Conservation (phyloP, 2,329 filamentous ascomycete genomes). For the Nigrospora oryzae region DNA sequence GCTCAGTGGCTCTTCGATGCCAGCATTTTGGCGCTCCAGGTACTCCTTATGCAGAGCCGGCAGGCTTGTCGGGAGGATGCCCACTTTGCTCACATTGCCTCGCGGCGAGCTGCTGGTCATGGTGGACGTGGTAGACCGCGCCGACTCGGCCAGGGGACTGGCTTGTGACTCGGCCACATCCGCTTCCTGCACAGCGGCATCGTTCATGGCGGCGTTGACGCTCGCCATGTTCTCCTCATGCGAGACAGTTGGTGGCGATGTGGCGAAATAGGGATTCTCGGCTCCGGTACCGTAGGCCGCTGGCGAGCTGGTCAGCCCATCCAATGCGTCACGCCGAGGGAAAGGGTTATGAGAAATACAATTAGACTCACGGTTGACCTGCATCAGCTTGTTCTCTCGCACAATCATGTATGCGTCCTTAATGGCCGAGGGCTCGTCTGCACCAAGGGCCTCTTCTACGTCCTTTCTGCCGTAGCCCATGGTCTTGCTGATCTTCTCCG, state of each 20-base stretch:
- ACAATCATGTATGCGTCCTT: slow-evolving; percentile 99
- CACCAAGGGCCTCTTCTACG: slow-evolving; percentile 86
- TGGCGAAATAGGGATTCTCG: slow-evolving; percentile 33
- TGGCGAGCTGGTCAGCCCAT: slow-evolving; percentile 13
- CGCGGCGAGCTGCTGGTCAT: slow-evolving; percentile 37
- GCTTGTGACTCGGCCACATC: slow-evolving; percentile 23
- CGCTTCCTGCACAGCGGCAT: slow-evolving; percentile 5
- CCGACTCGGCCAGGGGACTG: slow-evolving; percentile 46
- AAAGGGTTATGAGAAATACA: neutral
- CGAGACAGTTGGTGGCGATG: slow-evolving; percentile 36
- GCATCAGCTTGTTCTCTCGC: slow-evolving; percentile 95
- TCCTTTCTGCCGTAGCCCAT: slow-evolving; percentile 97
- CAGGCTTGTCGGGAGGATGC: slow-evolving; percentile 83
- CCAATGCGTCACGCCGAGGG: neutral
- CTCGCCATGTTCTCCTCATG: slow-evolving; percentile 43
- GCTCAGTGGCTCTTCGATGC: slow-evolving; percentile 34
- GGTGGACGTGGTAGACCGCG: slow-evolving; percentile 42
- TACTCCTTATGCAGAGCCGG: slow-evolving; percentile 86
- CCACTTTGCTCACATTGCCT: slow-evolving; percentile 73
- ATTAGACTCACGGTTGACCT: slow-evolving; percentile 69
- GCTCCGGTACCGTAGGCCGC: slow-evolving; percentile 35
- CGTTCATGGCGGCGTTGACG: slow-evolving; percentile 44
- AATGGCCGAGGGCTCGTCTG: slow-evolving; percentile 91
- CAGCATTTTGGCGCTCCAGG: slow-evolving; percentile 63
- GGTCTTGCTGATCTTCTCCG: slow-evolving; percentile 91